Evolutionary conservation across 441 rosid species (phyloP), one percentile per base, ranked within the genome.

Genomic region (Adansonia rubrostipa): DNA sequence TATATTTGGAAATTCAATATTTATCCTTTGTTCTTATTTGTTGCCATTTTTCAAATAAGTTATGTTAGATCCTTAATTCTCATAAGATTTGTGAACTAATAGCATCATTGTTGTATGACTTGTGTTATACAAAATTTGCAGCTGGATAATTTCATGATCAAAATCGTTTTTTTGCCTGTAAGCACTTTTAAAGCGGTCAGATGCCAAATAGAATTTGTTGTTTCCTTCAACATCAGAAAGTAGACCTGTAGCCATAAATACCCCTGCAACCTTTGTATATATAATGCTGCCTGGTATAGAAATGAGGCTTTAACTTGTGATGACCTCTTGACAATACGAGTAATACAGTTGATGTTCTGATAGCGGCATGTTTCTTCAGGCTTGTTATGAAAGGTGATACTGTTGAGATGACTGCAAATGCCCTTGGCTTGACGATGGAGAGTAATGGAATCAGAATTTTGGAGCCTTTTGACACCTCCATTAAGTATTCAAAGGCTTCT

Each of bases 391-490:
- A 91, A 80, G 94, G 92, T 68, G 92, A 89, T 83, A 87, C 90
- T 69, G 80, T 85, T 80, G 98, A 94, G 84, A 85, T 94, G 94
- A 89, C 87, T 83, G 97, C 93, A 78, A 91, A 89, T 83, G 90
- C 87, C 57, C 87, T 92, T 81, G 98, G 98, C 85, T 89, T 96
- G 84, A 90, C 89, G 79, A 90, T 96, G 97, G 99, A 96, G 88
- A 94, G 99, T 80, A 93, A 90, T 84, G 98, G 98, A 84, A 88
- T 93, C 81, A 91, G 91, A 86, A 90, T 96, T 80, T 80, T 96
- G 90, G 99, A 96, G 87, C 99, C 99, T 79, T 96, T 96, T 65
- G 99, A 96, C 84, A 89, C 94, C 70, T 85, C 85, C 60, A 68
- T 94, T 36, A 86, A 87, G 79, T 94, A 90, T 86, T 91, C 98